These are phyloP conservation scores for Globisporangium iwayamae DNA, from an alignment of 352 stramenopile species.

Conservation along the genomic window DNA sequence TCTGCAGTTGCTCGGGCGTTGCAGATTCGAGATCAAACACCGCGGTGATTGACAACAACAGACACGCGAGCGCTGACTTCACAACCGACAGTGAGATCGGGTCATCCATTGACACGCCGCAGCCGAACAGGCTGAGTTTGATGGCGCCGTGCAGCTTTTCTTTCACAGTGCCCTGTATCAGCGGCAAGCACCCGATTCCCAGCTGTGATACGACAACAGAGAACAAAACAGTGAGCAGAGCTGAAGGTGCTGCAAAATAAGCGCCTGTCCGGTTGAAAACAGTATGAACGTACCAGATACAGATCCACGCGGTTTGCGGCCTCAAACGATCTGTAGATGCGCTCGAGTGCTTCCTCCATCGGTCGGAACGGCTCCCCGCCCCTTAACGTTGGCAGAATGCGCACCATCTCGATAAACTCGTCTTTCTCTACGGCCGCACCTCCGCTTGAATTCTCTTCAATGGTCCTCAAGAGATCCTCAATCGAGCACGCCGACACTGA, in stretches of 20 bases:
- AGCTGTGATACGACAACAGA: conserved; percentile 24
- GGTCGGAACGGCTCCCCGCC: conserved; percentile 56
- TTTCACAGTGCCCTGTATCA: conserved; percentile 47
- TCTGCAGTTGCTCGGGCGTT: conserved; percentile 45
- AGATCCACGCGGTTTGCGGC: conserved; percentile 48
- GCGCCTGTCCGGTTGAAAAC: neutral
- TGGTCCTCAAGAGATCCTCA: conserved; percentile 27
- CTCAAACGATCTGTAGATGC: conserved; percentile 66
- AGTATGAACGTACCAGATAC: conserved; percentile 37
- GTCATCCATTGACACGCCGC: conserved; percentile 23
- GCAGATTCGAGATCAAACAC: conserved; percentile 64
- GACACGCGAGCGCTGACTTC: conserved; percentile 36
- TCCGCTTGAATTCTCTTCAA: conserved; percentile 30
- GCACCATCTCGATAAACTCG: conserved; percentile 61
- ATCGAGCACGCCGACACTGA: conserved; percentile 45
- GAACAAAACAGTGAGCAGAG: neutral
- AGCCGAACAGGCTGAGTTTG: conserved; percentile 47
- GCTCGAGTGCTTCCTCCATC: conserved; percentile 58
- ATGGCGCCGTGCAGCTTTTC: conserved; percentile 60
- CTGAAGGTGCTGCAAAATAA: neutral
- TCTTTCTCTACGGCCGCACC: conserved; percentile 34
- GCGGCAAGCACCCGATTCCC: conserved; percentile 45
- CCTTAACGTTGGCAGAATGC: conserved; percentile 46
- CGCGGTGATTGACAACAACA: conserved; percentile 53
- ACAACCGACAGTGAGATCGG: conserved; percentile 39